phyloP scores from a whole-genome alignment of 2,329 filamentous ascomycete genomes.

The Fusarium sp. region DNA sequence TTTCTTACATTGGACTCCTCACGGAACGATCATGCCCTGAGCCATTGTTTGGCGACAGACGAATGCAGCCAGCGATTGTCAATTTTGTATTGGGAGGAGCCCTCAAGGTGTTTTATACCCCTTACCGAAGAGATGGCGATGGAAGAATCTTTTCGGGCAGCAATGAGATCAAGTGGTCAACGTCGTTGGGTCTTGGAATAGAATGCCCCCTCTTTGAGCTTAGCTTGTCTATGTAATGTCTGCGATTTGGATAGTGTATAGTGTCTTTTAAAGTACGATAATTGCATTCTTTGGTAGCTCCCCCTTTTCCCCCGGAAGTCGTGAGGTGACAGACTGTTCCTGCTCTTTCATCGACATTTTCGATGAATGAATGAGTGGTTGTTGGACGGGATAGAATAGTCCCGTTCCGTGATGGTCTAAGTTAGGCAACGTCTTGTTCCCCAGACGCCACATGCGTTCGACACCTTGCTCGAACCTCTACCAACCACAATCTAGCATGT shows the following conservation, averaged over 20 bases:
- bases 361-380: neutral
- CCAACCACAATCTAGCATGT: slow-evolving; percentile 8
- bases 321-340: neutral
- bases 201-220: slow-evolving; percentile 18
- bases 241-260: slow-evolving; percentile 39
- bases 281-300: slow-evolving; percentile 2
- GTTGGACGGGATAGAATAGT: slow-evolving; percentile 1
- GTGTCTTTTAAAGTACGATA: slow-evolving; percentile 24
- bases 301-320: neutral
- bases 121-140: slow-evolving; percentile 25
- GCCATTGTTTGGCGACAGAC: slow-evolving; percentile 21
- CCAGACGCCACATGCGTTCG: slow-evolving; percentile 12
- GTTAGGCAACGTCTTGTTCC: neutral
- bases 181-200: slow-evolving; percentile 17
- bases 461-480: neutral
- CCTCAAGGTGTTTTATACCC: slow-evolving; percentile 22
- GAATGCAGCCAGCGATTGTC: slow-evolving; percentile 26
- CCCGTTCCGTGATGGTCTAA: neutral
- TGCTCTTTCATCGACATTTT: neutral
- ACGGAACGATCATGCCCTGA: slow-evolving; percentile 5
- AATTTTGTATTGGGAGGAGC: slow-evolving; percentile 32
- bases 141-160: slow-evolving; percentile 24
- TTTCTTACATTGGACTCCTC: slow-evolving; percentile 20
- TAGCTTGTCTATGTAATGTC: slow-evolving; percentile 38
- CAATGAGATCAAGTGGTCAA: slow-evolving; percentile 15